Percentiles rank a stretch among this genome's conserved stretches.
phyloP scores from a whole-genome alignment of 176 grass and related monocot genomes.

The Phoenix roebelenii region DNA sequence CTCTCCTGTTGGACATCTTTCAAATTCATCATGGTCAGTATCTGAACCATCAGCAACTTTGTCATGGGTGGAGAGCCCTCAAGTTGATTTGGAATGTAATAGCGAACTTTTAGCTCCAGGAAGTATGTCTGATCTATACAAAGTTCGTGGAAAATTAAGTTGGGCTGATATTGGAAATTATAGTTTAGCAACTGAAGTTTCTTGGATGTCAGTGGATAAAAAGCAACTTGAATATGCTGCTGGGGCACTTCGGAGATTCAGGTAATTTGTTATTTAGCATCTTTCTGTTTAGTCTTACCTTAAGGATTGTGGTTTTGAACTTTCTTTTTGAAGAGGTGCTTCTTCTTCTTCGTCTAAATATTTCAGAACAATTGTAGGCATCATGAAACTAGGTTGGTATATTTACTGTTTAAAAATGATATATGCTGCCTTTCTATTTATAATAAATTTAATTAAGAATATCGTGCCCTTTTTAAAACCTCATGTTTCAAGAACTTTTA shows the following conservation, averaged over 20 bases:
- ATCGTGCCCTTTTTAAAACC: too few relatives aligned
- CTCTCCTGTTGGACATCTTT: constrained; percentile 53
- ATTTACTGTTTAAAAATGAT: too few relatives aligned
- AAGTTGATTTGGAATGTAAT: constrained; percentile 53
- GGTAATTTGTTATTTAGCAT: constrained; percentile 31
- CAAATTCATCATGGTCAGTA: constrained; percentile 56
- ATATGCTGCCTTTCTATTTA: too few relatives aligned
- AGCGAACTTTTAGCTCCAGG: constrained; percentile 52
- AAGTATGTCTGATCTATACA: constrained; percentile 76
- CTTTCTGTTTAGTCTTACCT: not conserved
- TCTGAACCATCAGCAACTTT: constrained; percentile 50
- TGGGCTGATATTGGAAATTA: constrained; percentile 91
- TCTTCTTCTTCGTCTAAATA: too few relatives aligned
- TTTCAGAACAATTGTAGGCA: not conserved
- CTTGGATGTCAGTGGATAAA: constrained; percentile 92
- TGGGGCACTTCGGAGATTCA: constrained; percentile 72
- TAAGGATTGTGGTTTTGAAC: not conserved
- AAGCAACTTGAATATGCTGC: constrained; percentile 86
- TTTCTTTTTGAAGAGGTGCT: not conserved
- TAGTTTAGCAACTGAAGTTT: constrained; percentile 54
- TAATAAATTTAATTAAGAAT: too few relatives aligned
- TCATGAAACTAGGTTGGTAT: too few relatives aligned
- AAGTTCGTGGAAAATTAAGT: constrained; percentile 62
- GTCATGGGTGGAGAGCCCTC: constrained; percentile 73
- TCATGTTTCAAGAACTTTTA: too few relatives aligned